Evolutionary conservation across 2,329 filamentous ascomycete species (phyloP).

Genomic region (Onygenales sp.): DNA sequence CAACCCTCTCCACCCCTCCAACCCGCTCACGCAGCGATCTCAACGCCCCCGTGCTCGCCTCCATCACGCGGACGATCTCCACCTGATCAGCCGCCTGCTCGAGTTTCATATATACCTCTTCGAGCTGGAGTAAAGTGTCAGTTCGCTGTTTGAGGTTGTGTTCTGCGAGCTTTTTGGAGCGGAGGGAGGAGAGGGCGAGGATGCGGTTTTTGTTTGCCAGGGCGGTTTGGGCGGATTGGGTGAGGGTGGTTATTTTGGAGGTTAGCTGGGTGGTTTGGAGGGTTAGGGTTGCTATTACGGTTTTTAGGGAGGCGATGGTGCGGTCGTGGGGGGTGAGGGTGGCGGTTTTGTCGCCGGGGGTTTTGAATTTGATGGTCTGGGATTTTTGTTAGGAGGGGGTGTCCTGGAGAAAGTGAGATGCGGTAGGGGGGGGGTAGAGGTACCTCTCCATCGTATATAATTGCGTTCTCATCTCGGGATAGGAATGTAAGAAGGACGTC

Average conservation of each 20-base stretch:
- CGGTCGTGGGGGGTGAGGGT: constrained; percentile 67
- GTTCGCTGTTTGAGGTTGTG: constrained; percentile 61
- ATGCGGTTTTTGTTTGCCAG: constrained; percentile 64
- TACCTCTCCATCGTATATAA: constrained; percentile 40
- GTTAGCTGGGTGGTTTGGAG: constrained; percentile 57
- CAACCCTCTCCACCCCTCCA: constrained; percentile 67
- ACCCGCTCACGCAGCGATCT: constrained; percentile 64
- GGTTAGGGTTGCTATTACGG: constrained; percentile 59
- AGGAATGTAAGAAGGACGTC: constrained; percentile 62
- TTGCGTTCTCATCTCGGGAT: constrained; percentile 52
- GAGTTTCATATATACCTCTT: constrained; percentile 72
- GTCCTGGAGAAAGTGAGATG: constrained; percentile 38
- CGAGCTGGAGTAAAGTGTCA: constrained; percentile 67
- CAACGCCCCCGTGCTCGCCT: constrained; percentile 64
- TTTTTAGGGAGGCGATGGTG: constrained; percentile 70
- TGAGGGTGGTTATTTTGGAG: constrained; percentile 40
- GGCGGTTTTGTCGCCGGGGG: constrained; percentile 35
- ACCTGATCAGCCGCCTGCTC: constrained; percentile 80
- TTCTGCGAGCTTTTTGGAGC: constrained; percentile 75
- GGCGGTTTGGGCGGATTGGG: constrained; percentile 55
- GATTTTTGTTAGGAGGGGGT: constrained; percentile 25
- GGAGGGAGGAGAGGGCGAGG: constrained; percentile 67
- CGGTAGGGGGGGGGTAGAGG: constrained; percentile 16
- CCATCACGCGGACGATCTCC: constrained; percentile 73
- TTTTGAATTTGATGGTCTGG: constrained; percentile 65